Conservation (phyloP, 2,329 filamentous ascomycete species). For the Alternaria sp. region DNA sequence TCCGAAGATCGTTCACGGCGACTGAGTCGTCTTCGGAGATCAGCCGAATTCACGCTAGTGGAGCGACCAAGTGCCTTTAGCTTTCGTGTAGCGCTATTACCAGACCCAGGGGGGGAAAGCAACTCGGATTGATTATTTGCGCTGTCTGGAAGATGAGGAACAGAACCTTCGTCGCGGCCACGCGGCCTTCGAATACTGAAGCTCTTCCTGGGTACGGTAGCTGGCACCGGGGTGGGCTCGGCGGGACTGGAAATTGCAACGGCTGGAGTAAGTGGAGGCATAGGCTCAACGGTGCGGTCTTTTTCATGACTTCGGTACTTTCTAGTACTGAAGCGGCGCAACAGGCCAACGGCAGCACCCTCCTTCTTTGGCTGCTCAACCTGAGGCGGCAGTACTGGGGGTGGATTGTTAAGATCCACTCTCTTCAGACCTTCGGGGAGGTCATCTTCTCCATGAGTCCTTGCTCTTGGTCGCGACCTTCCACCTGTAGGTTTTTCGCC, state of each 20-base stretch:
- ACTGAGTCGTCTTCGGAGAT: conserved; percentile 72
- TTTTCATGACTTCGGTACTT: conserved; percentile 68
- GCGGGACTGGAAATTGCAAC: conserved; percentile 81
- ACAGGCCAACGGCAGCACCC: conserved; percentile 81
- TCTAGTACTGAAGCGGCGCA: conserved; percentile 90
- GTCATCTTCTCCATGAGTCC: conserved; percentile 96
- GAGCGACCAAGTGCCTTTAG: conserved; percentile 79
- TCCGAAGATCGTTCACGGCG: conserved; percentile 64
- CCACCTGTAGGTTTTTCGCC: conserved; percentile 88
- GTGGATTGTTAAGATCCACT: conserved; percentile 63
- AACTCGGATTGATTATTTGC: conserved; percentile 78
- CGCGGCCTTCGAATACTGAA: conserved; percentile 79
- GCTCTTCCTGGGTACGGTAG: conserved; percentile 77
- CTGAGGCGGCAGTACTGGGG: conserved; percentile 65
- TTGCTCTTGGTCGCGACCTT: conserved; percentile 80
- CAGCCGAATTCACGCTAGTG: conserved; percentile 89
- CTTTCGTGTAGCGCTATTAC: conserved; percentile 64
- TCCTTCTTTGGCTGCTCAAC: conserved; percentile 74
- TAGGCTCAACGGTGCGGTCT: conserved; percentile 61
- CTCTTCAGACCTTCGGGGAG: conserved; percentile 76
- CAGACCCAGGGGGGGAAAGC: conserved; percentile 73
- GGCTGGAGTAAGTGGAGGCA: conserved; percentile 75
- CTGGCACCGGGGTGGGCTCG: conserved; percentile 65
- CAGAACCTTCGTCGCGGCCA: conserved; percentile 61
- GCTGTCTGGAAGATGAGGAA: conserved; percentile 59